Base-by-base conservation (phyloP, 352 stramenopile genomes). In the Phytophthora vignae region DNA sequence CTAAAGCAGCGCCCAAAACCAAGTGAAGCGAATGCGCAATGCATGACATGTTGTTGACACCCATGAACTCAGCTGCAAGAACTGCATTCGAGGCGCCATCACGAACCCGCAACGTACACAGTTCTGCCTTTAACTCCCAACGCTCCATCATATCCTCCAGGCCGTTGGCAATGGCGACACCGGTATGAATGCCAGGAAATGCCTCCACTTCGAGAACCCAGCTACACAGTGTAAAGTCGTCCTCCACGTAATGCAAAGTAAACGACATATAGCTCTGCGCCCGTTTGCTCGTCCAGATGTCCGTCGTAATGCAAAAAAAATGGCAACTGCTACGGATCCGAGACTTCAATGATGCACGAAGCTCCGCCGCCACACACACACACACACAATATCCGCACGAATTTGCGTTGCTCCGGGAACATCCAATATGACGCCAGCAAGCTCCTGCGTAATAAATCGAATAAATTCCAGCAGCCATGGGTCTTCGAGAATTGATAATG, bases 221-320 rank as follows among this genome's bases (percentile, higher is more conserved):
- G 17, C 15, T 48, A 7, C 40, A 48, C 40, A 48, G 1, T 10
- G 17, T 19, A 19, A 64, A 64, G 10, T 48, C 44, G 25, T 54
- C 40, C 1, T 60, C 53, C 1, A 71, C 8, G 27, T 66, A 71
- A 12, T 66, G 38, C 1, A 66, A 17, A 21, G 66, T 67, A 19
- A 69, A 22, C 11, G 48, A 21, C 42, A 69, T 59, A 31, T 54
- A 69, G 10, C 40, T 63, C 4, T 63, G 38, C 1, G 62, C 42
- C 19, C 25, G 50, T 2, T 9, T 19, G 27, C 54, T 63, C 27
- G 54, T 63, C 48, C 64, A 66, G 12, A 63, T 63, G 22, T 72
- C 57, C 6, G 65, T 67, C 1, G 57, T 72, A 4, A 63, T 27
- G 5, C 55, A 67, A 38, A 50, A 66, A 42, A 53, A 67, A 1